Conservation (phyloP, 306 rosid genomes). For the Arachis stenosperma region DNA sequence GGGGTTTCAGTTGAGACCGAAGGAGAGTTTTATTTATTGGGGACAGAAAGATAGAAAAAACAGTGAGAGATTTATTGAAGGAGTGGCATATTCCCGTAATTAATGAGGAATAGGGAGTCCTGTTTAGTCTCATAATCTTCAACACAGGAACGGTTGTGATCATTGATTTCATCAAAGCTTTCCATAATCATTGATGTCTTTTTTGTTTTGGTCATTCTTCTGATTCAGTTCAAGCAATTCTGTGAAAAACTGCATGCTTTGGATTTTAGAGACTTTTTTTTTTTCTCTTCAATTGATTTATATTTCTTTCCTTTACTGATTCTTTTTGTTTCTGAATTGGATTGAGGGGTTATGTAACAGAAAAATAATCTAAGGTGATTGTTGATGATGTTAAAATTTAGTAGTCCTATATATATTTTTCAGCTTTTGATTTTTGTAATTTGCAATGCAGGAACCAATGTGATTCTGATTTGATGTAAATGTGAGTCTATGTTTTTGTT, state of each 20-base stretch:
- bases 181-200: slow-evolving; percentile 29
- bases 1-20: slow-evolving; percentile 17
- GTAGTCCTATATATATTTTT: neutral
- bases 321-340: slow-evolving; percentile 20
- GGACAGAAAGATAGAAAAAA: slow-evolving; percentile 28
- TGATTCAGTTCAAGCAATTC: slow-evolving; percentile 31
- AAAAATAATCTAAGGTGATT: slow-evolving; percentile 18
- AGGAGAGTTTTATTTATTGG: slow-evolving; percentile 42
- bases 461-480: slow-evolving; percentile 4
- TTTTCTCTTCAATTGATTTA: neutral
- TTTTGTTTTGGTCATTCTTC: neutral
- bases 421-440: neutral
- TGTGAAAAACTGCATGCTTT: slow-evolving; percentile 19
- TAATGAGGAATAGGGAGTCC: slow-evolving; percentile 39
- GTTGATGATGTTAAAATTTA: slow-evolving; percentile 7
- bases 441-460: slow-evolving; percentile 18
- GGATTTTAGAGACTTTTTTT: slow-evolving; percentile 8
- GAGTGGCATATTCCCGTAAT: slow-evolving; percentile 58
- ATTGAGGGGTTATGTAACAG: neutral
- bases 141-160: slow-evolving; percentile 41
- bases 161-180: slow-evolving; percentile 25
- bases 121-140: slow-evolving; percentile 49
- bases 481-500: slow-evolving; percentile 14
- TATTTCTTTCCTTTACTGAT: neutral
- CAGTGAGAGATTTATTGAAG: neutral